Percentiles rank a stretch among this genome's conserved stretches.
Conservation (phyloP, 805 yeast genomes). For the Kodamaea leandrae region DNA sequence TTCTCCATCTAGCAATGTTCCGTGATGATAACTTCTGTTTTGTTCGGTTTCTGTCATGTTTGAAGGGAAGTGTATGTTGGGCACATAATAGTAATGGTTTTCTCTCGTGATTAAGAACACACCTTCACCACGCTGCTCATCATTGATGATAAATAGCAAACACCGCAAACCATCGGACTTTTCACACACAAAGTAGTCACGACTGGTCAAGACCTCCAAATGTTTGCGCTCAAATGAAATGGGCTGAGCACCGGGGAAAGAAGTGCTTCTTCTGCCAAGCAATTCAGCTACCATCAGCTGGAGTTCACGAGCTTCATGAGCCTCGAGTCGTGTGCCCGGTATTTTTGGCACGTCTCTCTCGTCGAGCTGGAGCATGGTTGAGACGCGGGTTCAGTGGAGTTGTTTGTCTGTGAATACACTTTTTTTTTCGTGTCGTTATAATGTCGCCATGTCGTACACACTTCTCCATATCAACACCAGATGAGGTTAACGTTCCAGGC, state of each 20-base stretch:
- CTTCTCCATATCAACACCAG: background rate
- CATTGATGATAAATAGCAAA: slow-evolving; percentile 63
- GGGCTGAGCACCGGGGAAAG: slow-evolving; percentile 94
- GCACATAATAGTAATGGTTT: slow-evolving; percentile 79
- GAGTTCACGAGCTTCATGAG: slow-evolving; percentile 64
- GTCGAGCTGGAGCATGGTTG: slow-evolving; percentile 34
- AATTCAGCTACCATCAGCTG: slow-evolving; percentile 65
- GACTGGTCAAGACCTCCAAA: slow-evolving; percentile 55
- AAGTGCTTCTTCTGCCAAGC: slow-evolving; percentile 50
- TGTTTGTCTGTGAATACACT: background rate
- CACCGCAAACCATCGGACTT: slow-evolving; percentile 93
- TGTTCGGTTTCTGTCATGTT: slow-evolving; percentile 38
- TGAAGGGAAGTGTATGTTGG: slow-evolving; percentile 80
- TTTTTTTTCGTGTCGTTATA: slow-evolving; percentile 5
- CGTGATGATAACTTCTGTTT: slow-evolving; percentile 67
- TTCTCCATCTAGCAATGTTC: slow-evolving; percentile 93
- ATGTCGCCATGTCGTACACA: slow-evolving; percentile 1
- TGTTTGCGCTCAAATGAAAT: slow-evolving; percentile 82
- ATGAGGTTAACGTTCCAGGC: slow-evolving; percentile 38
- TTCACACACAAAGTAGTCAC: slow-evolving; percentile 93
- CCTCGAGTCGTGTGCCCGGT: slow-evolving; percentile 81
- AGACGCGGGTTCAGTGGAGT: background rate
- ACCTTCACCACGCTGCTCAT: slow-evolving; percentile 78
- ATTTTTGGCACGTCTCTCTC: slow-evolving; percentile 71
- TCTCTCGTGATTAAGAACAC: slow-evolving; percentile 86